Conservation (phyloP, 345 rosid species). For the Cardamine occulta region DNA sequence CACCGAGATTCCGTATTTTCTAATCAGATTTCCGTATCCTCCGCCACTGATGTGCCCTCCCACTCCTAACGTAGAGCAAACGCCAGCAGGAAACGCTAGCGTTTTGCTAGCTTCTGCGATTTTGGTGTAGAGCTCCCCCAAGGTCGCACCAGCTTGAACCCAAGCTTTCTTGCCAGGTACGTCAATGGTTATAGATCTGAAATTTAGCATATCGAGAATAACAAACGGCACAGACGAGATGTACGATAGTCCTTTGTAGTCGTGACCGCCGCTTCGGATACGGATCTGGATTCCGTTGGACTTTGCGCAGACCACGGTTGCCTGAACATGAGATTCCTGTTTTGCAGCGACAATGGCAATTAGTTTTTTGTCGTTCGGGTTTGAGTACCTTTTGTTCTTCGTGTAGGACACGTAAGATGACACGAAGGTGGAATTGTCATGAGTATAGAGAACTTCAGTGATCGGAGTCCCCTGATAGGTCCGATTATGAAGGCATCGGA, state of each 20-base stretch:
- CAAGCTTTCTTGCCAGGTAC: constrained; percentile 45
- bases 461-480: constrained; percentile 10
- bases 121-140: constrained; percentile 56
- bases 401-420: constrained; percentile 35
- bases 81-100: constrained; percentile 55
- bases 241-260: constrained; percentile 44
- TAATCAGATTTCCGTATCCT: constrained; percentile 61
- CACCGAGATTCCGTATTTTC: constrained; percentile 56
- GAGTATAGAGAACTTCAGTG: constrained; percentile 16
- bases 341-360: constrained; percentile 40
- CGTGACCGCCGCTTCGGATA: constrained; percentile 48
- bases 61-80: constrained; percentile 51
- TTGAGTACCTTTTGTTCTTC: constrained; percentile 32
- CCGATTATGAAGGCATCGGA: constrained; percentile 12
- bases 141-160: constrained; percentile 58
- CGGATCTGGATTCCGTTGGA: constrained; percentile 27
- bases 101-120: constrained; percentile 51
- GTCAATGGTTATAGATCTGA: constrained; percentile 53
- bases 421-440: constrained; percentile 16
- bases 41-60: constrained; percentile 61
- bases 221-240: constrained; percentile 32
- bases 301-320: constrained; percentile 47
- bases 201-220: constrained; percentile 51
- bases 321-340: constrained; percentile 44
- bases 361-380: constrained; percentile 33